Evolutionary conservation across 306 rosid genomes (phyloP).

Genomic region (Biancaea sappan): DNA sequence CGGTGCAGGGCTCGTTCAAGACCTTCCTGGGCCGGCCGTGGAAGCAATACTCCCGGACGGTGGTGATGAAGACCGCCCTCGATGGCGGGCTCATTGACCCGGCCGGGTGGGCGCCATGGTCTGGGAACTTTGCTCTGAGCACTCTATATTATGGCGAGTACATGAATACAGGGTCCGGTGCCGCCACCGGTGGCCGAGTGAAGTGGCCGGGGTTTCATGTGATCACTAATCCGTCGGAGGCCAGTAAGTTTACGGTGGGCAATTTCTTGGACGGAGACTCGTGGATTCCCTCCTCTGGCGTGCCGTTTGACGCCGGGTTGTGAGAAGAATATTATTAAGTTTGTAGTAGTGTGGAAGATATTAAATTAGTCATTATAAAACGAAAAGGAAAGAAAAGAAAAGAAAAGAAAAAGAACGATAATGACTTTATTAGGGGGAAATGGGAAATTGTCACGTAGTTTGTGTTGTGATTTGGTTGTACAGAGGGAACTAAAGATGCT

Average conservation of each 20-base stretch:
- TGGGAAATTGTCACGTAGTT: slow-evolving; percentile 27
- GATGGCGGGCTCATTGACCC: slow-evolving; percentile 51
- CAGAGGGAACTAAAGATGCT: slow-evolving; percentile 19
- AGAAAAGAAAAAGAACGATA: not conserved
- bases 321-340: slow-evolving; percentile 8
- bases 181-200: slow-evolving; percentile 62
- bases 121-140: slow-evolving; percentile 56
- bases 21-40: slow-evolving; percentile 82
- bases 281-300: slow-evolving; percentile 67
- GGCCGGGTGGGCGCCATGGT: slow-evolving; percentile 76
- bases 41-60: slow-evolving; percentile 70
- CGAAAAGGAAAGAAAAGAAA: not conserved
- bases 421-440: slow-evolving; percentile 2
- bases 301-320: slow-evolving; percentile 60
- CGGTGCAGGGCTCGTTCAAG: slow-evolving; percentile 33
- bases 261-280: slow-evolving; percentile 57
- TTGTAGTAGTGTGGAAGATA: not conserved
- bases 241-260: slow-evolving; percentile 57
- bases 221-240: slow-evolving; percentile 46
- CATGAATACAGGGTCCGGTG: slow-evolving; percentile 66
- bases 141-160: slow-evolving; percentile 73
- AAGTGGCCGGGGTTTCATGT: slow-evolving; percentile 71
- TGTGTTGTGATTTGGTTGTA: slow-evolving; percentile 31
- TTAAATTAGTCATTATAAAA: not conserved
- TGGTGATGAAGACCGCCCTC: slow-evolving; percentile 58